A percentile compares a stretch with the other conserved stretches of the same genome.
These are phyloP conservation scores for Heliamphora exappendiculata DNA, from an alignment of 148 eudicot species.

Conservation along the genomic window DNA sequence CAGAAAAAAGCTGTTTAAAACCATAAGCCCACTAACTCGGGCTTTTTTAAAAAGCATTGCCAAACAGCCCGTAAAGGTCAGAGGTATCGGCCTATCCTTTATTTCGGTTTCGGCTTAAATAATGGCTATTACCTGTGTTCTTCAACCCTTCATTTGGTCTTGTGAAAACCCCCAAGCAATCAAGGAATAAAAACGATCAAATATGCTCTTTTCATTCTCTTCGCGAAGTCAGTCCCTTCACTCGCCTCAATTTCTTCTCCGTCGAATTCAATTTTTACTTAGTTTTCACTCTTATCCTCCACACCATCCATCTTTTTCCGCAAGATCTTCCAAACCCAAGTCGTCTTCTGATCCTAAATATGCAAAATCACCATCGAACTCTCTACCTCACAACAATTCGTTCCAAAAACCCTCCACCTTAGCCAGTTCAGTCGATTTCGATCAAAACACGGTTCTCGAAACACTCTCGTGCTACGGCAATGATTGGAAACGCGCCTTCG, in stretches of 20 bases:
- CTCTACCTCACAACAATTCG: conserved; percentile 15
- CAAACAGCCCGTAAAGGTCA: not conserved
- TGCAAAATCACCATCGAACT: conserved; percentile 13
- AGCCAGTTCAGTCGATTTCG: conserved; percentile 31
- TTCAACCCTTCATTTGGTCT: not conserved
- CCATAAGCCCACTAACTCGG: too few species aligned
- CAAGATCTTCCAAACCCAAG: conserved; percentile 5
- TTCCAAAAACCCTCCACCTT: not conserved
- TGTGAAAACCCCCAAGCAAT: not conserved
- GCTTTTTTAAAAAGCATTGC: not conserved
- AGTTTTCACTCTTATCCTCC: conserved; percentile 7
- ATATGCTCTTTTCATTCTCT: not conserved
- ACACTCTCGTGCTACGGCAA: conserved; percentile 65
- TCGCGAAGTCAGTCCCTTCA: conserved; percentile 2
- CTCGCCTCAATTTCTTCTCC: conserved; percentile 9
- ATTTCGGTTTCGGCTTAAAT: too few species aligned
- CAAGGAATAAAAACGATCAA: not conserved
- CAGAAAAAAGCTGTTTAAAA: too few species aligned
- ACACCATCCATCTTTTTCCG: not conserved
- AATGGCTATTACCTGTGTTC: too few species aligned
- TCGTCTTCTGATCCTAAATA: not conserved
- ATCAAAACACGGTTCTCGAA: conserved; percentile 46
- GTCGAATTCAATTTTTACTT: not conserved
- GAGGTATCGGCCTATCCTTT: not conserved
- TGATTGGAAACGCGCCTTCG: conserved; percentile 59